Evolutionary conservation across 345 rosid species (phyloP).

Genomic region (Clausena lansium): DNA sequence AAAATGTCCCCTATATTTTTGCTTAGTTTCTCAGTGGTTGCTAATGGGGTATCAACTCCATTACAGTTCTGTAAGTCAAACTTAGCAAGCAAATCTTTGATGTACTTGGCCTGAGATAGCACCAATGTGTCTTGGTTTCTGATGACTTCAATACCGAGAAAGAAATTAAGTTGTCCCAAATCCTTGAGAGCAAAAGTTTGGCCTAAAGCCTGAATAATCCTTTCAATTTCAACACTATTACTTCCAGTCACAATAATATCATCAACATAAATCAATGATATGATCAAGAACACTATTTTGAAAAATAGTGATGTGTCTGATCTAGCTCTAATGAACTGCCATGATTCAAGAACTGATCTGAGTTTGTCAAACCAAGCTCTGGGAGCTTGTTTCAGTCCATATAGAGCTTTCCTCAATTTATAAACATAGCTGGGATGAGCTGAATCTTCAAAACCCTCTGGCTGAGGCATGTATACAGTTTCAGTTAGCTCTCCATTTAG

Average conservation of each 20-base stretch:
- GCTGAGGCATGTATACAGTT: background rate
- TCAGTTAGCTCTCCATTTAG: background rate
- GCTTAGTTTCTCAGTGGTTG: background rate
- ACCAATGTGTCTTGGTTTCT: background rate
- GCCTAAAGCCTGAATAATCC: fast-evolving
- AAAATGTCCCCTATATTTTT: background rate
- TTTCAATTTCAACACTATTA: background rate
- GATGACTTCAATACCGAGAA: too few species aligned
- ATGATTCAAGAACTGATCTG: background rate
- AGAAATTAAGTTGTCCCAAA: background rate
- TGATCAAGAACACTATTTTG: fast-evolving
- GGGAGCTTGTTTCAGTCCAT: background rate
- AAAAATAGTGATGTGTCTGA: background rate
- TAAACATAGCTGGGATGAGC: background rate
- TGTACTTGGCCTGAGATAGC: too few species aligned
- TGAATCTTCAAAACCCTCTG: background rate
- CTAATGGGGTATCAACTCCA: background rate
- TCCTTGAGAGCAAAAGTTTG: background rate
- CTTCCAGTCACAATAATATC: background rate
- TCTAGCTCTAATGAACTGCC: background rate
- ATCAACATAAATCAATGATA: background rate
- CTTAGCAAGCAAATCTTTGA: too few species aligned
- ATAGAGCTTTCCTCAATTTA: background rate
- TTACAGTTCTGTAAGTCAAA: background rate
- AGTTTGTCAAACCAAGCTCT: background rate